phyloP scores from a whole-genome alignment of 2,329 filamentous ascomycete genomes.

The Pseudocercospora eumusae region DNA sequence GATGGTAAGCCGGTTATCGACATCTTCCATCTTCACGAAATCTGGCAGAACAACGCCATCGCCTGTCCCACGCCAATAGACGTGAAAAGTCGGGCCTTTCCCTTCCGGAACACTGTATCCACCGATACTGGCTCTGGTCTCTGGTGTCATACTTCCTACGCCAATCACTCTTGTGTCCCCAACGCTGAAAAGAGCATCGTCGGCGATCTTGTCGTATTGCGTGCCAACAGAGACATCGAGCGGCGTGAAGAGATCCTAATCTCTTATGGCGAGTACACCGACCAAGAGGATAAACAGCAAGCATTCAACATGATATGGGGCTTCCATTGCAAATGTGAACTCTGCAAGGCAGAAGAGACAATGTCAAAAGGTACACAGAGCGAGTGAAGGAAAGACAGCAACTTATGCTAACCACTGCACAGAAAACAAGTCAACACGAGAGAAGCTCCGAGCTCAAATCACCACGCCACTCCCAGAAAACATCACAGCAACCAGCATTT shows the following conservation, averaged over 20 bases:
- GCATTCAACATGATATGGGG: constrained; percentile 12
- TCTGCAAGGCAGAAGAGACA: constrained; percentile 11
- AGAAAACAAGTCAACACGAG: constrained; percentile 1
- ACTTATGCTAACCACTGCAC: no score
- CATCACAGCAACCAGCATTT: neutral
- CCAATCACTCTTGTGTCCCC: constrained; percentile 25
- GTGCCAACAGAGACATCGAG: constrained; percentile 16
- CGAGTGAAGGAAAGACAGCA: no score
- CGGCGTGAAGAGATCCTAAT: constrained; percentile 25
- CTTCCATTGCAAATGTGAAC: constrained; percentile 15
- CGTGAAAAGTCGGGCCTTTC: constrained; percentile 7
- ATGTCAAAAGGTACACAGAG: neutral
- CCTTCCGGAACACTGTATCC: constrained; percentile 3
- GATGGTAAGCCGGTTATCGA: constrained; percentile 22
- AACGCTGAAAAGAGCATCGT: constrained; percentile 23
- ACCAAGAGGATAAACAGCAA: constrained; percentile 8
- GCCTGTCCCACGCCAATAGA: constrained; percentile 7
- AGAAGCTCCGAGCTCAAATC: constrained; percentile 4
- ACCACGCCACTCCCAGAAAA: constrained; percentile 8
- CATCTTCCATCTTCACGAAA: constrained; percentile 21
- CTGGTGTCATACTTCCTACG: constrained; percentile 16
- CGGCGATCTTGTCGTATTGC: constrained; percentile 18
- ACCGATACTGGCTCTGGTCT: constrained; percentile 12
- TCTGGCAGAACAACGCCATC: constrained; percentile 20
- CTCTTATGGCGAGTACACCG: constrained; percentile 15